A percentile compares a stretch with the other conserved stretches of the same genome.
Evolutionary conservation across 2,329 filamentous ascomycete genomes (phyloP).

Genomic region (Aureobasidium vineae): DNA sequence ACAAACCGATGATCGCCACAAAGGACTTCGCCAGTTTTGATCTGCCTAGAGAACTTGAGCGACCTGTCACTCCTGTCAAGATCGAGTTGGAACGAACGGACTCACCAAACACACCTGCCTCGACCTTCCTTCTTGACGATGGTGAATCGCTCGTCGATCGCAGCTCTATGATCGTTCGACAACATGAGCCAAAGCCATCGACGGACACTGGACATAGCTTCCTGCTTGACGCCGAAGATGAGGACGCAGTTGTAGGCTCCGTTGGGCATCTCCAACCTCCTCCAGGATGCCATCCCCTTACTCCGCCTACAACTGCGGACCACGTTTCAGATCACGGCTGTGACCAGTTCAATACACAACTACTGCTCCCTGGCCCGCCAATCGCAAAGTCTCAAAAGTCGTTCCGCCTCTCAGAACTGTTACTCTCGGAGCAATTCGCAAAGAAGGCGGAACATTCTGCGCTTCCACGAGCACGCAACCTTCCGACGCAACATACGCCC

Average conservation of each 20-base stretch:
- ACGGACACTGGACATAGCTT: constrained; percentile 46
- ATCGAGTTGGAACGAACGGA: background rate
- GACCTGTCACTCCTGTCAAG: background rate
- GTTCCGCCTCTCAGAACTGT: constrained; percentile 18
- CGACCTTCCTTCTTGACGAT: constrained; percentile 55
- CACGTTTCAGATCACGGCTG: constrained; percentile 1
- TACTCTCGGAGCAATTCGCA: constrained; percentile 14
- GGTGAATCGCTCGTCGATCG: constrained; percentile 55
- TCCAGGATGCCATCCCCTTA: constrained; percentile 44
- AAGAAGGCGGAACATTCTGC: constrained; percentile 16
- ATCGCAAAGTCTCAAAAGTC: background rate
- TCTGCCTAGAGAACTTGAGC: background rate
- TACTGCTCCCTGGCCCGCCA: constrained; percentile 15
- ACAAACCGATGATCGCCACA: background rate
- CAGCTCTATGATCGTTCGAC: constrained; percentile 42
- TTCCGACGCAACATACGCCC: constrained; percentile 58
- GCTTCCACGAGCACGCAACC: constrained; percentile 17
- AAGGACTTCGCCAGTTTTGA: background rate
- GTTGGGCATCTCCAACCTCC: constrained; percentile 32
- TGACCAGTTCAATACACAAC: background rate
- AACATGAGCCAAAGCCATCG: constrained; percentile 9
- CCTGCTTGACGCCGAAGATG: constrained; percentile 49
- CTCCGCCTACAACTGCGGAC: constrained; percentile 45
- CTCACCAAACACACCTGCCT: constrained; percentile 25
- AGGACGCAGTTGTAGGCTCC: constrained; percentile 35